phyloP scores from a whole-genome alignment of 2,329 filamentous ascomycete species.

The Chaetomium olivaceum region DNA sequence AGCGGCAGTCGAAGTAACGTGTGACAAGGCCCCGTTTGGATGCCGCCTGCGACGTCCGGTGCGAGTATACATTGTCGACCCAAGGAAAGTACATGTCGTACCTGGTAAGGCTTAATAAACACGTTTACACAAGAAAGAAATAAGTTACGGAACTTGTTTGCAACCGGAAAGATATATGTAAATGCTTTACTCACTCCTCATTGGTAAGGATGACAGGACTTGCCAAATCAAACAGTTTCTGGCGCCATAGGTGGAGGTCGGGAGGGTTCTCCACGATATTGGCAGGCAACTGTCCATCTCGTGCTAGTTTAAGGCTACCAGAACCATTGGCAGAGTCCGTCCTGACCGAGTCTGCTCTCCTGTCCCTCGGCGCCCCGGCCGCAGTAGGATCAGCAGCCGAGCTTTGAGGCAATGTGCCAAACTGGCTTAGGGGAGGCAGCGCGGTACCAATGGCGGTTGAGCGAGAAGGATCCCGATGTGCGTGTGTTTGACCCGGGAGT shows the following conservation, averaged over 20 bases:
- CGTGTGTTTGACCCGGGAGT: conserved; percentile 1
- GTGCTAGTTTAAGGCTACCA: background rate
- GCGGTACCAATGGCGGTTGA: no score
- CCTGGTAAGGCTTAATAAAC: conserved; percentile 42
- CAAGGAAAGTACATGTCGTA: conserved; percentile 82
- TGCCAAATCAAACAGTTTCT: conserved; percentile 73
- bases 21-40: conserved; percentile 82
- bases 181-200: conserved; percentile 62
- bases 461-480: background rate
- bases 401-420: background rate
- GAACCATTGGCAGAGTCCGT: background rate
- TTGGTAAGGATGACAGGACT: conserved; percentile 70
- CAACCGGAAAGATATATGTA: background rate
- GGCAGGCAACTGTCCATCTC: conserved; percentile 42
- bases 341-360: background rate
- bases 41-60: conserved; percentile 73
- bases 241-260: conserved; percentile 67
- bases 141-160: background rate
- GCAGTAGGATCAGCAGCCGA: background rate
- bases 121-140: background rate
- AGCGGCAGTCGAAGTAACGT: conserved; percentile 81
- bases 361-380: background rate
- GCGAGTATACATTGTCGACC: conserved; percentile 82
- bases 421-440: background rate
- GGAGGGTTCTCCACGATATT: conserved; percentile 67